Conservation (phyloP, 2,329 filamentous ascomycete species). For the Aquanectria penicillioides region DNA sequence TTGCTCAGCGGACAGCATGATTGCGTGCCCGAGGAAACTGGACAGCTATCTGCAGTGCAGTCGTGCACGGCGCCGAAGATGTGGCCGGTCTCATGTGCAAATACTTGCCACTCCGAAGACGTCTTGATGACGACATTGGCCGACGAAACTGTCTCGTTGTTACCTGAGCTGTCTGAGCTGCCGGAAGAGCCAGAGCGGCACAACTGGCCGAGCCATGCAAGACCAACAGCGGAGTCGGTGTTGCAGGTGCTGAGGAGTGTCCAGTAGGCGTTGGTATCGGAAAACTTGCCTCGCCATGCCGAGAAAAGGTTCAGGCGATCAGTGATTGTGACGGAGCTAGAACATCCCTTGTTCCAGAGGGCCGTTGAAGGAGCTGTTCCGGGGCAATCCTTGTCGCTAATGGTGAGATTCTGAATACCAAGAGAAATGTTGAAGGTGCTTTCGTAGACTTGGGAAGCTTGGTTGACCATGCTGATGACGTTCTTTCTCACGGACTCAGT, state of each 20-base stretch:
- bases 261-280: slow-evolving; percentile 92
- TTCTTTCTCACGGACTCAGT: slow-evolving; percentile 72
- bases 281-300: slow-evolving; percentile 80
- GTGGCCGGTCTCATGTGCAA: slow-evolving; percentile 93
- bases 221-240: slow-evolving; percentile 85
- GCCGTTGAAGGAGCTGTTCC: slow-evolving; percentile 71
- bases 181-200: slow-evolving; percentile 71
- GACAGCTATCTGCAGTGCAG: slow-evolving; percentile 78
- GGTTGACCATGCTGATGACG: slow-evolving; percentile 85
- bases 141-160: slow-evolving; percentile 79
- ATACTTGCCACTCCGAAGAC: slow-evolving; percentile 89
- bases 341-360: slow-evolving; percentile 87
- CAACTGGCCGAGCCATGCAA: slow-evolving; percentile 92
- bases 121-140: slow-evolving; percentile 92
- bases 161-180: slow-evolving; percentile 58
- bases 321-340: slow-evolving; percentile 70
- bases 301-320: slow-evolving; percentile 89
- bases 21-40: slow-evolving; percentile 62
- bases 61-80: slow-evolving; percentile 97
- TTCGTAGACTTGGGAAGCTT: slow-evolving; percentile 89
- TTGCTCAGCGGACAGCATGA: slow-evolving; percentile 83
- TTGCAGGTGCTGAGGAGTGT: slow-evolving; percentile 85
- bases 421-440: slow-evolving; percentile 94
- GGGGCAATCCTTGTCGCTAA: slow-evolving; percentile 81
- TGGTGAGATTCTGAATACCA: slow-evolving; percentile 85